Conservation (phyloP, 805 yeast genomes). For the Blastobotrys chiropterorum region DNA sequence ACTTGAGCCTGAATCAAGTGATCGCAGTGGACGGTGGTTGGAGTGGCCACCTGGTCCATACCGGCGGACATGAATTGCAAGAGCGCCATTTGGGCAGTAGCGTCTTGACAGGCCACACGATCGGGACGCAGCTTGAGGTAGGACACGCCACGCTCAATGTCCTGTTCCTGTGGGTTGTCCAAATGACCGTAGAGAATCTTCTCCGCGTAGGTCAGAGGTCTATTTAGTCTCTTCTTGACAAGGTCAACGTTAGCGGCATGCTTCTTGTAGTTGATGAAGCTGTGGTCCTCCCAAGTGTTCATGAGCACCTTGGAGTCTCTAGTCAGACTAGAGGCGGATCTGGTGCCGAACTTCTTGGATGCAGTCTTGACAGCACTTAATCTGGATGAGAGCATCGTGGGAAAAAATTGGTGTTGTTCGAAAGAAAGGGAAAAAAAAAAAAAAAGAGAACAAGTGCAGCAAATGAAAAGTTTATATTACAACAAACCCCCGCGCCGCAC, state of each 20-base stretch:
- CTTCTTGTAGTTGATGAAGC: conserved; percentile 87
- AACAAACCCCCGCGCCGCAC: too few species aligned
- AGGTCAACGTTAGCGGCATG: conserved; percentile 83
- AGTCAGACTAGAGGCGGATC: conserved; percentile 28
- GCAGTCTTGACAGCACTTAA: conserved; percentile 1
- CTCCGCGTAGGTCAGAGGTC: conserved; percentile 94
- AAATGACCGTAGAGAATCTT: conserved; percentile 92
- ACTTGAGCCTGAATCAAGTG: conserved; percentile 94
- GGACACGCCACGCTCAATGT: conserved; percentile 78
- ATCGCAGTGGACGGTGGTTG: conserved; percentile 96
- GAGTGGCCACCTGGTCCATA: conserved; percentile 84
- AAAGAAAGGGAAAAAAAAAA: not conserved
- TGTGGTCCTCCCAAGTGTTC: conserved; percentile 55
- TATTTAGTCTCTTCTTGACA: conserved; percentile 70
- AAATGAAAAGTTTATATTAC: not conserved
- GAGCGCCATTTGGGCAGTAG: conserved; percentile 97
- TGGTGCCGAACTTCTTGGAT: not conserved
- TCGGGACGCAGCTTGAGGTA: conserved; percentile 94
- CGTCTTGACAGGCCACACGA: conserved; percentile 98
- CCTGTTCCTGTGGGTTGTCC: conserved; percentile 85
- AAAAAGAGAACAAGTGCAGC: not conserved
- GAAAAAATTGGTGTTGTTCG: not conserved
- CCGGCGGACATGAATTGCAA: conserved; percentile 96
- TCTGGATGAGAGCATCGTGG: not conserved
- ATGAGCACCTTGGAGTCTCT: conserved; percentile 72